phyloP scores from a whole-genome alignment of 2,329 filamentous ascomycete species.

The Penicillium sp. region DNA sequence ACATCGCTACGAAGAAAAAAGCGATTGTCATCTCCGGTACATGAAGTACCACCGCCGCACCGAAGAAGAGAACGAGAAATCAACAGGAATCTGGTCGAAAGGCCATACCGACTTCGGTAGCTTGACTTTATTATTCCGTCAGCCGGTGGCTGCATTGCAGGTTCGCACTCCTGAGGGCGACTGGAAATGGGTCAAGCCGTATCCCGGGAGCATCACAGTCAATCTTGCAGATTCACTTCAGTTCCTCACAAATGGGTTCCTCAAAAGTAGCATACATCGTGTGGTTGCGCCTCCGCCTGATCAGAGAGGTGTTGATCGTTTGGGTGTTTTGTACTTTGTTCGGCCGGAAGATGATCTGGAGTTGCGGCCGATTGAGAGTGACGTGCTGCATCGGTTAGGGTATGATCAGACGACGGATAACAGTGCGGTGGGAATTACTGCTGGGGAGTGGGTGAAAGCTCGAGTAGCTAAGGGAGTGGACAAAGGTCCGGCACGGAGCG shows the following conservation, averaged over 20 bases:
- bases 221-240: slow-evolving; percentile 53
- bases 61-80: slow-evolving; percentile 49
- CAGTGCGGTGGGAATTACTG: slow-evolving; percentile 13
- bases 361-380: slow-evolving; percentile 25
- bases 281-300: slow-evolving; percentile 49
- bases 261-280: slow-evolving; percentile 50
- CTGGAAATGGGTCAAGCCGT: slow-evolving; percentile 54
- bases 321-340: slow-evolving; percentile 48
- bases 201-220: slow-evolving; percentile 51
- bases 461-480: slow-evolving; percentile 21
- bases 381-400: slow-evolving; percentile 35
- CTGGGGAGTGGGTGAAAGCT: slow-evolving; percentile 24
- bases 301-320: slow-evolving; percentile 42
- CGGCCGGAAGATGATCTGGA: slow-evolving; percentile 41
- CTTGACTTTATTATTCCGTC: slow-evolving; percentile 59
- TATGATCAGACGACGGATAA: slow-evolving; percentile 11
- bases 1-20: slow-evolving; percentile 60
- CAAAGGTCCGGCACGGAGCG: slow-evolving; percentile 12
- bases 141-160: slow-evolving; percentile 60
- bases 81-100: slow-evolving; percentile 47
- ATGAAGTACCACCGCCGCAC: slow-evolving; percentile 60
- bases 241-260: slow-evolving; percentile 51
- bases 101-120: slow-evolving; percentile 61
- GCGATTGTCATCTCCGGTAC: slow-evolving; percentile 64
- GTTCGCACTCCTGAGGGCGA: slow-evolving; percentile 52